Evolutionary conservation across 164 flowering plant species (phyloP).

Genomic region (Vitis cinerea): DNA sequence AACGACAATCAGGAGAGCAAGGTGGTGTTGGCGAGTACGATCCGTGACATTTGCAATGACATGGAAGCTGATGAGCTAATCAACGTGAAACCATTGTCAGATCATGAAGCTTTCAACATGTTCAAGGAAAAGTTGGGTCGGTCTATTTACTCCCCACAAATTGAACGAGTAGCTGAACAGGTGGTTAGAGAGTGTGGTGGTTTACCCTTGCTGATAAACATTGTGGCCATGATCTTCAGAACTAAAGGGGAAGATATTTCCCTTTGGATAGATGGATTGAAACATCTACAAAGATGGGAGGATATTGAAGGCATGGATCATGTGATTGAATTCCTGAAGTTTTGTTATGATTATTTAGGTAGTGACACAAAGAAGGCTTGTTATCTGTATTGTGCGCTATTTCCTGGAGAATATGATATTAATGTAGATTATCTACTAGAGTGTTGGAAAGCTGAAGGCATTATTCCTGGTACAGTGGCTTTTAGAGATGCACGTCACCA

Average conservation of each 20-base stretch:
- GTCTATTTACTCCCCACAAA: neutral
- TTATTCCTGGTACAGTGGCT: neutral
- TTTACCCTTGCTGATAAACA: constrained; percentile 6
- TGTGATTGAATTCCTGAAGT: neutral
- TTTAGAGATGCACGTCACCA: neutral
- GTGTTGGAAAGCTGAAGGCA: constrained; percentile 15
- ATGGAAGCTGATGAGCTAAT: constrained; percentile 11
- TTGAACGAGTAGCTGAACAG: neutral
- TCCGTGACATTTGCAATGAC: neutral
- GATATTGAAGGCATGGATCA: constrained; percentile 4
- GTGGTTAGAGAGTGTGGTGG: constrained; percentile 6
- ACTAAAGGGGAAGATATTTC: neutral
- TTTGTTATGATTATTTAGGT: constrained; percentile 5
- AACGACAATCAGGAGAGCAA: neutral
- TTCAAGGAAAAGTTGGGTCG: constrained; percentile 7
- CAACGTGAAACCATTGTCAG: constrained; percentile 4
- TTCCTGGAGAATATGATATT: constrained; percentile 7
- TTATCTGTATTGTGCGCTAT: constrained; percentile 6
- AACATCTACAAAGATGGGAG: neutral
- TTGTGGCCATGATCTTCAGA: neutral
- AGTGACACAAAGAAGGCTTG: neutral
- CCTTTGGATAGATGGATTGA: constrained; percentile 6
- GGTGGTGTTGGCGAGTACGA: constrained; percentile 9
- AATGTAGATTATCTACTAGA: constrained; percentile 3
- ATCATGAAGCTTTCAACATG: constrained; percentile 5